These are phyloP conservation scores for Martiniozyma abietophila DNA, from an alignment of 805 yeast genomes.

Conservation along the genomic window DNA sequence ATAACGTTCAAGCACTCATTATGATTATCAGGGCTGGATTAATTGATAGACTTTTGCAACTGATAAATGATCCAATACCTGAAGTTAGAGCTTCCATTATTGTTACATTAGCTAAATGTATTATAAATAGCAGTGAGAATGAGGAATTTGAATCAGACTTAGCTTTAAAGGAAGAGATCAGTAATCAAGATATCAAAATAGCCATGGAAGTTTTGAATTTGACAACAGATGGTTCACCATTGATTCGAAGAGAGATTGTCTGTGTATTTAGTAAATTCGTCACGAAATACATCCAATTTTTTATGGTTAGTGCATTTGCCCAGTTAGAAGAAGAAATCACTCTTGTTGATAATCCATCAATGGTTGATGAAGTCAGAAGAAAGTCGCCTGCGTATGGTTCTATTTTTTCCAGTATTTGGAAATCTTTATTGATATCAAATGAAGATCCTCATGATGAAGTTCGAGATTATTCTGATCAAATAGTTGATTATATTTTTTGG, in stretches of 20 bases:
- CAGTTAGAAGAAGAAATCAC: conserved; percentile 75
- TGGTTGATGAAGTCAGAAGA: conserved; percentile 54
- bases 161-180: conserved; percentile 33
- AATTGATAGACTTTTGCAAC: conserved; percentile 42
- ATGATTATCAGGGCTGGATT: conserved; percentile 58
- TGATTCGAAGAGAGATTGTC: conserved; percentile 79
- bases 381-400: conserved; percentile 81
- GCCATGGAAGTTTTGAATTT: conserved; percentile 60
- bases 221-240: conserved; percentile 79
- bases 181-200: conserved; percentile 59
- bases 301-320: conserved; percentile 78
- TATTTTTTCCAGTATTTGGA: conserved; percentile 80
- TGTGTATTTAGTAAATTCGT: conserved; percentile 71
- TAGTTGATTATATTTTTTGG: conserved; percentile 64
- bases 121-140: conserved; percentile 35
- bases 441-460: conserved; percentile 88
- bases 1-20: conserved; percentile 66
- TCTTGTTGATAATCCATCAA: conserved; percentile 50
- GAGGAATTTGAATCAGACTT: conserved; percentile 26
- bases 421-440: conserved; percentile 64
- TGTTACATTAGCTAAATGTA: conserved; percentile 59
- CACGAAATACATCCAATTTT: conserved; percentile 57
- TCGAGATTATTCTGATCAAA: conserved; percentile 56
- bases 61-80: conserved; percentile 84
- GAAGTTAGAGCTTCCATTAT: conserved; percentile 86